A percentile compares a stretch with the other conserved stretches of the same genome.
These are phyloP conservation scores for Trichoderma gracile DNA, from an alignment of 2,329 filamentous ascomycete genomes.

Conservation along the genomic window DNA sequence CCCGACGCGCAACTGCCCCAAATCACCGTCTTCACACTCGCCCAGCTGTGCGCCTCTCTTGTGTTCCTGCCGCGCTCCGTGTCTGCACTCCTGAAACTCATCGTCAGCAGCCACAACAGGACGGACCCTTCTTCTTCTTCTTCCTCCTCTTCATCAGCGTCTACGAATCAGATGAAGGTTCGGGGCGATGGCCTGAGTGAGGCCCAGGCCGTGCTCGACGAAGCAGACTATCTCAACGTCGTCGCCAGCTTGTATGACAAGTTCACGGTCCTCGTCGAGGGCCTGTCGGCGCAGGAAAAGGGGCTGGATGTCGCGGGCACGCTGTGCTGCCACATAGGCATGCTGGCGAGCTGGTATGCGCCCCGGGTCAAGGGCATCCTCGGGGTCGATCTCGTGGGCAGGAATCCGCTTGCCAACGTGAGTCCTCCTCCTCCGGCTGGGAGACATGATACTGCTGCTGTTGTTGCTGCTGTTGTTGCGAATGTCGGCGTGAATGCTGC, in stretches of 20 bases:
- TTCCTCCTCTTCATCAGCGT: too few relatives aligned
- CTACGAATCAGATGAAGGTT: neutral
- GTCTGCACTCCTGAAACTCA: slow-evolving; percentile 16
- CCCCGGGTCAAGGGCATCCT: neutral
- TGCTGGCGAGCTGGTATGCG: slow-evolving; percentile 16
- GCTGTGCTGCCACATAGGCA: slow-evolving; percentile 12
- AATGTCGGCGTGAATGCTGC: too few relatives aligned
- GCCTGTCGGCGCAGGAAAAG: slow-evolving; percentile 4
- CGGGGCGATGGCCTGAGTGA: slow-evolving; percentile 6
- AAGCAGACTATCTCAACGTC: slow-evolving; percentile 19
- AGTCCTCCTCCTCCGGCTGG: neutral
- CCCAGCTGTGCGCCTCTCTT: slow-evolving; percentile 17
- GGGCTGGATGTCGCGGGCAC: slow-evolving; percentile 8
- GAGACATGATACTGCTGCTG: too few relatives aligned
- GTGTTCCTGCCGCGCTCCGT: slow-evolving; percentile 14
- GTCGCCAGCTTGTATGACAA: slow-evolving; percentile 15
- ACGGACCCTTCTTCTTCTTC: too few relatives aligned
- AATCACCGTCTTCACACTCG: slow-evolving; percentile 13
- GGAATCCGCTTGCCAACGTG: neutral
- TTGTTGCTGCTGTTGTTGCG: neutral
- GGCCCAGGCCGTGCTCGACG: slow-evolving; percentile 18
- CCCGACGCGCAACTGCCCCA: slow-evolving; percentile 18
- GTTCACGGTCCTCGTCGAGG: slow-evolving; percentile 4
- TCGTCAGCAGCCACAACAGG: neutral
- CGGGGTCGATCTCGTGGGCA: slow-evolving; percentile 7